phyloP scores from a whole-genome alignment of 306 rosid genomes.

The Abrus pulchellus region DNA sequence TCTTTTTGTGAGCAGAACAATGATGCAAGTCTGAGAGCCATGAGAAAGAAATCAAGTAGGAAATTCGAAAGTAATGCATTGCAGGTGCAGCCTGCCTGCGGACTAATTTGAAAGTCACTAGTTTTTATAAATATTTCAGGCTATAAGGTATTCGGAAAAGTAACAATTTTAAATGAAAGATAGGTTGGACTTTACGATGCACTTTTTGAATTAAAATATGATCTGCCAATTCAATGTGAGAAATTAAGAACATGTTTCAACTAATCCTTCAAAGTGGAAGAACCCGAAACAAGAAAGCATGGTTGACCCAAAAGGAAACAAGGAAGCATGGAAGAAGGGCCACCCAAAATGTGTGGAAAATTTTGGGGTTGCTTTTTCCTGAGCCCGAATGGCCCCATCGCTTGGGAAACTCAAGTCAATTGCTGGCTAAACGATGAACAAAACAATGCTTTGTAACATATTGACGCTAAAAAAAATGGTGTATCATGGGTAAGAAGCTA shows the following conservation, averaged over 20 bases:
- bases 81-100: constrained; percentile 27
- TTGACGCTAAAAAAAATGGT: too few species aligned
- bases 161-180: constrained; percentile 38
- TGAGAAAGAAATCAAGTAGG: constrained; percentile 33
- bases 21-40: constrained; percentile 15
- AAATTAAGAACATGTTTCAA: constrained; percentile 22
- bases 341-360: not conserved
- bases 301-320: not conserved
- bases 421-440: not conserved
- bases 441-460: too few species aligned
- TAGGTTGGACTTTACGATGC: constrained; percentile 25
- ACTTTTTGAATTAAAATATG: constrained; percentile 30
- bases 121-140: not conserved
- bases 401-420: not conserved
- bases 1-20: constrained; percentile 36
- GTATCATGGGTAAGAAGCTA: not conserved
- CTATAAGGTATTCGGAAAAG: constrained; percentile 40
- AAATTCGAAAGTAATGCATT: not conserved
- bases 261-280: not conserved
- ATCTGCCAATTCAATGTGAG: not conserved
- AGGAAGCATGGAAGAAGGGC: not conserved
- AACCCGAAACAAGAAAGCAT: not conserved
- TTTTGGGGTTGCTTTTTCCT: too few species aligned
- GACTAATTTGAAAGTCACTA: constrained; percentile 33
- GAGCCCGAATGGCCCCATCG: not conserved